These are phyloP conservation scores for Paraphoma sp. DNA, from an alignment of 2,329 filamentous ascomycete species.

Conservation along the genomic window DNA sequence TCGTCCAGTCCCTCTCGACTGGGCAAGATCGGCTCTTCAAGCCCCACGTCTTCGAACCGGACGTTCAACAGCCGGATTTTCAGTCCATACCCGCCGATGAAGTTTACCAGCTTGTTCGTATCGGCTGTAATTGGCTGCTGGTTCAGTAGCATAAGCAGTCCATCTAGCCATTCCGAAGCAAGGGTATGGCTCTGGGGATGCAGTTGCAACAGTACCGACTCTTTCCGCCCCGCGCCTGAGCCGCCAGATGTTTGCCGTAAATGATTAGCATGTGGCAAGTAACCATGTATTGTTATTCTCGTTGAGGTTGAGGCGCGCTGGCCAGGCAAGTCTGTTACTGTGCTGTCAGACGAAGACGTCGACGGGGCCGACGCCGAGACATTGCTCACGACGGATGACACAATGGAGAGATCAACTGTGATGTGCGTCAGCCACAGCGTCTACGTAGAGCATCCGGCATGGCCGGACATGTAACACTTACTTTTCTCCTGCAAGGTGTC, in stretches of 20 bases:
- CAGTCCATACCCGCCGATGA: conserved; percentile 88
- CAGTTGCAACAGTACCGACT: conserved; percentile 80
- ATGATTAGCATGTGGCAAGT: conserved; percentile 50
- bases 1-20: conserved; percentile 86
- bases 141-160: conserved; percentile 90
- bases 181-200: conserved; percentile 80
- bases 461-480: conserved; percentile 43
- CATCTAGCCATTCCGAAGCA: conserved; percentile 96
- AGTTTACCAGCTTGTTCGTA: conserved; percentile 84
- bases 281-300: conserved; percentile 91
- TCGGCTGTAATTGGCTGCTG: conserved; percentile 97
- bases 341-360: conserved; percentile 56
- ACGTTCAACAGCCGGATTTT: conserved; percentile 94
- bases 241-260: conserved; percentile 38
- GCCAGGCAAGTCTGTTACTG: conserved; percentile 50
- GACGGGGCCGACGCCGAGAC: conserved; percentile 70
- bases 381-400: conserved; percentile 94
- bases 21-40: conserved; percentile 77
- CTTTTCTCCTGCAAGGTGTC: conserved; percentile 78
- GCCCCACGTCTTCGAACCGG: conserved; percentile 76
- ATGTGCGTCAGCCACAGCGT: conserved; percentile 36
- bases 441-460: conserved; percentile 19
- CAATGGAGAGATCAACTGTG: conserved; percentile 78
- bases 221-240: conserved; percentile 55
- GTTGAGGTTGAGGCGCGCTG: conserved; percentile 62